Conservation (phyloP, 169 alveolate genomes). For the Toxoplasma gondii region DNA sequence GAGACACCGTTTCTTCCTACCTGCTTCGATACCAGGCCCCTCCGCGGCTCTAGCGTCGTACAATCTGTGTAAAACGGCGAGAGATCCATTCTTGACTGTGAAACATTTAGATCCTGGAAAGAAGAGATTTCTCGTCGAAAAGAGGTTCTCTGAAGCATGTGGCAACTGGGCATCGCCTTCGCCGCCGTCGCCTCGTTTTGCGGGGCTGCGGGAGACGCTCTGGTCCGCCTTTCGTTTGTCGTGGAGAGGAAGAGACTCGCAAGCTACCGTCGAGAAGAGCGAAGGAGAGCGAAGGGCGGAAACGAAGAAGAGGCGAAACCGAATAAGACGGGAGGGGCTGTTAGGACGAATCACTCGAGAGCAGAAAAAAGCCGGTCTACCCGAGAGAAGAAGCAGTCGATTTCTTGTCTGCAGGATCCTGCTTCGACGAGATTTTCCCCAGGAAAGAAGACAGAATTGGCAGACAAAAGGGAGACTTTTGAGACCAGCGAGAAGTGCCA, state of each 20-base stretch:
- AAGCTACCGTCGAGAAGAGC: neutral
- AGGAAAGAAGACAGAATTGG: too few species aligned
- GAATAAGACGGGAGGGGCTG: neutral
- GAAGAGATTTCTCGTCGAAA: too few species aligned
- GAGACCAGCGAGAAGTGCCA: neutral
- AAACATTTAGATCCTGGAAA: too few species aligned
- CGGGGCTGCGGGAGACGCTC: slow-evolving; percentile 25
- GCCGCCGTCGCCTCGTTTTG: slow-evolving; percentile 19
- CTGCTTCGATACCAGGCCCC: too few species aligned
- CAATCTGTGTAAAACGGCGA: too few species aligned
- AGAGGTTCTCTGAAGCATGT: neutral
- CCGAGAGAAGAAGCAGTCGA: too few species aligned
- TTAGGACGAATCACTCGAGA: neutral
- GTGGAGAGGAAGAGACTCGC: neutral
- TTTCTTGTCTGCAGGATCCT: too few species aligned
- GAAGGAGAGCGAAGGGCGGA: neutral
- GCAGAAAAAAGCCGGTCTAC: neutral
- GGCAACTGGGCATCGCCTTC: slow-evolving; percentile 31
- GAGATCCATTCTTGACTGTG: too few species aligned
- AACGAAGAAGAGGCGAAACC: neutral
- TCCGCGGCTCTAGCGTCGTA: too few species aligned
- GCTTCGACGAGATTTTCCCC: neutral
- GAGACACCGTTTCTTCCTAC: too few species aligned
- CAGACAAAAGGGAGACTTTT: neutral
- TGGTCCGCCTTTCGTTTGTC: slow-evolving; percentile 31